Conservation (phyloP, 2,329 filamentous ascomycete genomes). For the Colletotrichum sp. region DNA sequence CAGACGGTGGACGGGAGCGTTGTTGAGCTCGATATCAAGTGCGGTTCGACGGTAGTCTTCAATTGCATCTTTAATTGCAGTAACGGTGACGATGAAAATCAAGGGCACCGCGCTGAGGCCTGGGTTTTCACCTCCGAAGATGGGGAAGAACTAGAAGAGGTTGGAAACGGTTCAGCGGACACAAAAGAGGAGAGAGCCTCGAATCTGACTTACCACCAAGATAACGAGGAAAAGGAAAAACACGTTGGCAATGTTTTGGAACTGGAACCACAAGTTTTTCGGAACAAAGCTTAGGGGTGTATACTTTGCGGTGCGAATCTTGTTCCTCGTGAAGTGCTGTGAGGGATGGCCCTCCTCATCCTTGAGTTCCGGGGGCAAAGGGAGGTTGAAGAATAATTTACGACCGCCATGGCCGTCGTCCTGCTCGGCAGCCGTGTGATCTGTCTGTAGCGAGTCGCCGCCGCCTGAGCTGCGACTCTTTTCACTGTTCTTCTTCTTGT, state of each 20-base stretch:
- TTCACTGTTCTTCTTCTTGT: slow-evolving; percentile 67
- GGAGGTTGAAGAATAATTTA: slow-evolving; percentile 84
- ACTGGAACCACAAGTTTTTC: slow-evolving; percentile 97
- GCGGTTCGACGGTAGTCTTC: slow-evolving; percentile 94
- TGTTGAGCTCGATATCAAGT: slow-evolving; percentile 93
- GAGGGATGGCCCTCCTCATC: slow-evolving; percentile 82
- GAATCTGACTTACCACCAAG: slow-evolving; percentile 73
- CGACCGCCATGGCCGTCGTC: slow-evolving; percentile 51
- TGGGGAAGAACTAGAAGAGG: slow-evolving; percentile 80
- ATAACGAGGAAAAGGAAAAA: slow-evolving; percentile 98
- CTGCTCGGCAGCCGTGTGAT: slow-evolving; percentile 34
- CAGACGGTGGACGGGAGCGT: slow-evolving; percentile 90
- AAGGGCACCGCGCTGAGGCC: slow-evolving; percentile 89
- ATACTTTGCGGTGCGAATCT: slow-evolving; percentile 98
- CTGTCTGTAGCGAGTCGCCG: slow-evolving; percentile 29
- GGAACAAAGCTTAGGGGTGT: slow-evolving; percentile 93
- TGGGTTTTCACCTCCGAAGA: slow-evolving; percentile 92
- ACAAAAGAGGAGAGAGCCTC: not conserved
- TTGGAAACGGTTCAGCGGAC: slow-evolving; percentile 7
- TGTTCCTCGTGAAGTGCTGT: slow-evolving; percentile 82
- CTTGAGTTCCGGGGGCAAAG: slow-evolving; percentile 74
- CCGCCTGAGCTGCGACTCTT: slow-evolving; percentile 65
- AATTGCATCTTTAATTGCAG: slow-evolving; percentile 91
- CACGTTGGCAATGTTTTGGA: slow-evolving; percentile 97
- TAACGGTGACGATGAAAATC: slow-evolving; percentile 89